Evolutionary conservation across 1,284 basidiomycete genomes (phyloP), one percentile per base, ranked within the genome.

Genomic region (Cryptococcus sp.): DNA sequence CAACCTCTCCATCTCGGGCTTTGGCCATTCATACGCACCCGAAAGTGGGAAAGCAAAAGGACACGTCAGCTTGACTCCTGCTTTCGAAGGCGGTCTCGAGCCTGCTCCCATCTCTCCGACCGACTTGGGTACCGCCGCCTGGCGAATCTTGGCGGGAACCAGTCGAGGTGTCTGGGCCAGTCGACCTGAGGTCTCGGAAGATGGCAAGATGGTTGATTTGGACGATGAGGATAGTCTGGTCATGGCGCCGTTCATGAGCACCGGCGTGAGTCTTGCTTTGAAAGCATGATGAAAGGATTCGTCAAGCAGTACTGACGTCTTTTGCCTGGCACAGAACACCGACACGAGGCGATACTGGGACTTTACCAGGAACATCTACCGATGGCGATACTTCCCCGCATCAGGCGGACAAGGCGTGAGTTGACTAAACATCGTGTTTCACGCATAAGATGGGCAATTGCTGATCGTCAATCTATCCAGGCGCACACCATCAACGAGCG

Each of bases 41-140:
- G 49, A 38, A 60, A 58, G 54, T 42, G 42, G 13, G 13, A 23
- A 23, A 13, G 13, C 19, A 13, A 23, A 46, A 22, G 56, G 17
- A 45, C 51, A 31, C 20, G 47, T 41, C 17, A 38, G 7, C 22
- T 22, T 50, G 42, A 59, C 20, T 46, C 65, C 19, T 10, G 11
- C 4, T 8, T 19, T 47, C 16, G 35, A 35, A 11, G 51, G 16
- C 46, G 65, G 67, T n/a, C 67, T 75, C 47, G 60, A 77, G 47
- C 70, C 75, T 0, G 74, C 75, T 0, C 75, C 74, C 5, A 59
- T 77, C 45, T 70, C 69, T 11, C 74, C 75, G 23, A 66, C 61
- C 60, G 68, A 69, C 11, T 52, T 65, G 31, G 68, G 68, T 27
- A 51, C 54, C 7, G 35, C 66, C 11, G 72, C 70, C 5, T 76